Base-by-base conservation (phyloP, 148 eudicot genomes). In the Silene uniflora region DNA sequence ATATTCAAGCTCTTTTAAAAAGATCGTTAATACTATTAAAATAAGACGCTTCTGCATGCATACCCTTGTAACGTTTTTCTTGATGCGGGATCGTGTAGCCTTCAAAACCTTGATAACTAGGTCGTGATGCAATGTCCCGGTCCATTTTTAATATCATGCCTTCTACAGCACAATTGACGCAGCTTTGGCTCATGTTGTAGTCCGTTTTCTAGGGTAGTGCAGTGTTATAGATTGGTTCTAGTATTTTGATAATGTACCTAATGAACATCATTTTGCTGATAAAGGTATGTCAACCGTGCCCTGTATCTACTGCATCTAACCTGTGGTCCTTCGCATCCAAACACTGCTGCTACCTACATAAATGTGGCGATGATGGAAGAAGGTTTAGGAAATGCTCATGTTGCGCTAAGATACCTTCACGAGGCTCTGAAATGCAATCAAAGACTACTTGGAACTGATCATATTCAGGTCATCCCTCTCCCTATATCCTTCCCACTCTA, bases 351-450 rank as follows among this genome's bases (percentile, higher is more conserved):
- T 42, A 93, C 98, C 49, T 93, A 93, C 73, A 93, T 93, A 52
- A 93, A 93, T 81, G 93, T 93, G 67, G 98, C 98, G 42, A 93
- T 93, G 98, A 93, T 93, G 98, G 98, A 93, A 79, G 98, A 93
- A 91, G 98, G 98, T 63, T 75, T 93, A 75, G 98, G 98, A 54
- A 93, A 93, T 82, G 97, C 83, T 61, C 98, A 93, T 80, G 87
- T 93, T 85, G 98, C 98, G 54, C 88, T 93, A 56, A 89, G 98
- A 79, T 93, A 91, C 77, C 97, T 93, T 69, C 98, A 93, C 44
- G 91, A 91, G 83, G 98, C 98, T 81, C 92, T 93, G 59, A 93
- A 93, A 86, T 93, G 98, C 76, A 93, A 93, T 68, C 86, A 89
- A 78, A 88, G 97, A 81, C 83, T 93, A 72, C 98, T 93, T 44